Evolutionary conservation across 2,329 filamentous ascomycete genomes (phyloP).

Genomic region (Epichloe sylvatica): DNA sequence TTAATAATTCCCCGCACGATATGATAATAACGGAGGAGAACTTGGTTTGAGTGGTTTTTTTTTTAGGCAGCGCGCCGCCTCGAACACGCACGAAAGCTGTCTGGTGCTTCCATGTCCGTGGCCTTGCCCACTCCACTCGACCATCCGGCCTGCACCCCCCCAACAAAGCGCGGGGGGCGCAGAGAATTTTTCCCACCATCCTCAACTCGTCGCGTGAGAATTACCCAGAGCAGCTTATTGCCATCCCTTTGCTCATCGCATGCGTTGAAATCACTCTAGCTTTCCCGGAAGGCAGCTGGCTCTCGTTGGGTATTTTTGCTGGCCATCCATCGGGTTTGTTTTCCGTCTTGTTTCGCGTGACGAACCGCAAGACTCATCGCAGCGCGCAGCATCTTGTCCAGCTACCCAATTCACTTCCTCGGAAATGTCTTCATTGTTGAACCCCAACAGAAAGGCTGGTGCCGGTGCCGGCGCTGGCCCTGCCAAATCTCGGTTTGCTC

Average conservation of each 20-base stretch:
- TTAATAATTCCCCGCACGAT: too few relatives aligned
- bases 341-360: too few relatives aligned
- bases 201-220: not conserved
- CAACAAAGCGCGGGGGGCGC: too few relatives aligned
- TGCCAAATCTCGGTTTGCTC: slow-evolving; percentile 27
- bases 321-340: too few relatives aligned
- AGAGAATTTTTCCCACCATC: not conserved
- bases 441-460: slow-evolving; percentile 23
- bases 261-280: not conserved
- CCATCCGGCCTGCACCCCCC: too few relatives aligned
- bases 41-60: not conserved
- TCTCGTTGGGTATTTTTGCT: too few relatives aligned
- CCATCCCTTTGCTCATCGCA: not conserved
- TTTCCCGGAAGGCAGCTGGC: not conserved
- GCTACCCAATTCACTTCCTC: not conserved
- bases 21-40: too few relatives aligned
- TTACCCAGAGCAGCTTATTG: not conserved
- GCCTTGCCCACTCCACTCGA: too few relatives aligned
- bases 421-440: slow-evolving; percentile 34
- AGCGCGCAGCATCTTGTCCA: not conserved
- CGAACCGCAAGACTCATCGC: too few relatives aligned
- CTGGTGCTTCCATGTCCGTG: too few relatives aligned
- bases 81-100: not conserved
- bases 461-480: slow-evolving; percentile 13
- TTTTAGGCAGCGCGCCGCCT: not conserved